These are phyloP conservation scores for Halenospora varia DNA, from an alignment of 495 filamentous ascomycete species.

Conservation along the genomic window DNA sequence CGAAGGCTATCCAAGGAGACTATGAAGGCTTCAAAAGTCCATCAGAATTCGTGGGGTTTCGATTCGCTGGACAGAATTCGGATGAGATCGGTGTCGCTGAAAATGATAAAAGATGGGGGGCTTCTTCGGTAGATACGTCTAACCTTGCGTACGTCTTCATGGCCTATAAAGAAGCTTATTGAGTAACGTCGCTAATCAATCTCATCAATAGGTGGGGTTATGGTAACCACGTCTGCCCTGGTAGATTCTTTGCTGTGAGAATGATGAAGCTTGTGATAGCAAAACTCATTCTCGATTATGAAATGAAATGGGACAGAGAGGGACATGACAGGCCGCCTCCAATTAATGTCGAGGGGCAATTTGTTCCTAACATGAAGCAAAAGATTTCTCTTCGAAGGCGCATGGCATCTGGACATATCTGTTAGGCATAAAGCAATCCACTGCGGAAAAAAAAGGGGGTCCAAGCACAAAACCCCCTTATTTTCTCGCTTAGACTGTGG, in stretches of 20 bases:
- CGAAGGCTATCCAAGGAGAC: neutral
- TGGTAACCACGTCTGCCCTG: neutral
- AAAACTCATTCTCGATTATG: neutral
- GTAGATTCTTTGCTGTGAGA: neutral
- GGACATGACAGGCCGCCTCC: neutral
- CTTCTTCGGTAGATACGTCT: too few species aligned
- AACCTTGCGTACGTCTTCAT: too few species aligned
- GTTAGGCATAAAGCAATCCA: too few species aligned
- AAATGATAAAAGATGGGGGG: too few species aligned
- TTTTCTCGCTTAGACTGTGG: too few species aligned
- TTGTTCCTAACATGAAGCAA: neutral
- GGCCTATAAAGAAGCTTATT: too few species aligned
- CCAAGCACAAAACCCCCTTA: too few species aligned
- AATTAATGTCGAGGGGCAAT: neutral
- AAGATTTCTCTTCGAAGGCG: neutral
- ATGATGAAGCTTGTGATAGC: neutral
- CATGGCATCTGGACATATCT: too few species aligned
- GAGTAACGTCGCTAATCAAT: too few species aligned
- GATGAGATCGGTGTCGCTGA: too few species aligned
- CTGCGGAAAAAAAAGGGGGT: too few species aligned
- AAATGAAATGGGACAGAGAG: neutral
- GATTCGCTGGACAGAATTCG: too few species aligned
- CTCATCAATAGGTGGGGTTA: neutral
- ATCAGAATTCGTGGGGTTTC: neutral
- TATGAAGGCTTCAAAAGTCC: neutral